Base-by-base conservation (phyloP, 345 rosid species). In the Brassica cretica region DNA sequence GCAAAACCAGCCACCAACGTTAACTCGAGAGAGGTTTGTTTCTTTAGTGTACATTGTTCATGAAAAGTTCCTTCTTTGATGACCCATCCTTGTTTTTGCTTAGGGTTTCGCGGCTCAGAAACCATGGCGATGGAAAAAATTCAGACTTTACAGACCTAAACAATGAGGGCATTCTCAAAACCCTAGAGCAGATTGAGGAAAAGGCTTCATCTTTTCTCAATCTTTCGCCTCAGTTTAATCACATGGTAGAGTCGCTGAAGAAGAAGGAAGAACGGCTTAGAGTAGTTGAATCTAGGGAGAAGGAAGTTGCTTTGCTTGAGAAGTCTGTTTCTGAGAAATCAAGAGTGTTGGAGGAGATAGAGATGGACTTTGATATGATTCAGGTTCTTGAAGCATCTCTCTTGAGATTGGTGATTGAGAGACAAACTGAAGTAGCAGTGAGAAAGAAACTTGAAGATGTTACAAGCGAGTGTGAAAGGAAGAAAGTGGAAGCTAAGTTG, bases 251-350 rank as follows among this genome's bases (percentile, higher is more conserved):
- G 1, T 65, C 44, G 37, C 2, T 74, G 12, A 55, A 74, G 27
- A 37, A 66, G 18, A 44, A 66, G 29, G 78, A 75, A 55, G 72
- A 75, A 2, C 27, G 64, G 27, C 16, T 55, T 25, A 66, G 65
- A 53, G 56, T 49, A 2, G 53, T 74, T 49, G 63, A 73, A 51
- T 10, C 5, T 35, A 74, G 18, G 35, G 78, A 55, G 64, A 65
- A 49, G 27, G 35, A 25, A 10, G 25, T 35, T 53, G 6, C 27
- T 65, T 65, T n/a, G 64, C 33, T 53, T 66, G 78, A 35, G 33
- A 59, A 75, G 5, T 24, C 59, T 24, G 1, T 67, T 8, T 24
- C 30, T 66, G 9, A 15, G 6, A 75, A 21, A 25, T 1, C 39
- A 56, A 56, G 64, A 5, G 53, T 12, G 0, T 19, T 53, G 33